Conservation (phyloP, 148 eudicot species). For the Silene uniflora region DNA sequence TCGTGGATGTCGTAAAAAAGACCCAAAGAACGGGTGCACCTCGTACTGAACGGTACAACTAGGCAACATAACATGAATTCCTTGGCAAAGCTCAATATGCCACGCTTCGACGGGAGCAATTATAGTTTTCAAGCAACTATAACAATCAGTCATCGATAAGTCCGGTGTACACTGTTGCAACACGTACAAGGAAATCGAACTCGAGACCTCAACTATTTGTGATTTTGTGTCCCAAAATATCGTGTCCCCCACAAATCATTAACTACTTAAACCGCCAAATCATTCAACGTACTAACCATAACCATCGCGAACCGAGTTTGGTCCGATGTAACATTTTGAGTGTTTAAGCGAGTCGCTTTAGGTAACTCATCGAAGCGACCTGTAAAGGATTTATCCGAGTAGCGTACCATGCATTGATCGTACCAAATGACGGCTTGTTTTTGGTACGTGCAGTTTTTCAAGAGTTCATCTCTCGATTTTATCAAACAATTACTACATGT, state of each 20-base stretch:
- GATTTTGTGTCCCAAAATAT: neutral
- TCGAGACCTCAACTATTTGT: neutral
- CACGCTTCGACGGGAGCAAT: neutral
- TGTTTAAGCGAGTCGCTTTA: too few species aligned
- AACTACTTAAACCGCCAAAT: neutral
- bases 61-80: conserved; percentile 15
- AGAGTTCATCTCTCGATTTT: conserved; percentile 1
- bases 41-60: conserved; percentile 31
- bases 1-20: neutral
- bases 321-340: neutral
- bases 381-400: conserved; percentile 18
- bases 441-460: too few species aligned
- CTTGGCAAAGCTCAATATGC: conserved; percentile 4
- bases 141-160: too few species aligned
- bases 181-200: neutral
- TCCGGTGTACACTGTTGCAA: conserved; percentile 26
- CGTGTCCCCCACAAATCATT: neutral
- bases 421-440: conserved; percentile 29
- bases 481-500: neutral
- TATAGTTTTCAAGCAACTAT: too few species aligned
- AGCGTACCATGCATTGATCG: conserved; percentile 29
- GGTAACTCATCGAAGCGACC: neutral
- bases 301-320: neutral
- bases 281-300: conserved; percentile 5
- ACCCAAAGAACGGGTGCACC: conserved; percentile 26